phyloP scores from a whole-genome alignment of 2,329 filamentous ascomycete genomes.

The Hymenoscyphus linearis region DNA sequence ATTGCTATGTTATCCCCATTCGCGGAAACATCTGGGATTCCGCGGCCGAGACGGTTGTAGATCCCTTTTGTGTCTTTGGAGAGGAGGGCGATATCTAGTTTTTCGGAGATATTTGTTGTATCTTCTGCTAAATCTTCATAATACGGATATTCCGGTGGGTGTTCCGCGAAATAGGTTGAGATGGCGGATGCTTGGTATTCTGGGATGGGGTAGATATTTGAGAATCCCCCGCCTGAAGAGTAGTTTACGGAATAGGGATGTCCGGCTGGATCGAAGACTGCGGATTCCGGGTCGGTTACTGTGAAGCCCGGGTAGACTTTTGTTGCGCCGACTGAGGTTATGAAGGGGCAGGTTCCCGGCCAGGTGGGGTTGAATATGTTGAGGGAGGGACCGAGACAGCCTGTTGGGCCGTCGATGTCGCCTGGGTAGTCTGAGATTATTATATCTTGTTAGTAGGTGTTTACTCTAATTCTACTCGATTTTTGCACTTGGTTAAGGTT shows the following conservation, averaged over 20 bases:
- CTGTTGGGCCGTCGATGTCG: constrained; percentile 8
- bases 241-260: constrained; percentile 29
- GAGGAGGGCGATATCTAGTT: constrained; percentile 17
- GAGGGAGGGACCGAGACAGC: constrained; percentile 2
- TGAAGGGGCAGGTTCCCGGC: constrained; percentile 1
- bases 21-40: constrained; percentile 41
- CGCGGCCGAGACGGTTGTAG: constrained; percentile 21
- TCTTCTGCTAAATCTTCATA: constrained; percentile 18
- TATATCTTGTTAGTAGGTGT: neutral
- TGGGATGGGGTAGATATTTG: constrained; percentile 34
- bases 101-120: constrained; percentile 10
- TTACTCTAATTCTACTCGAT: neutral
- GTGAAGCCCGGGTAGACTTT: constrained; percentile 8
- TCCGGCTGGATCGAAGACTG: constrained; percentile 10
- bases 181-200: constrained; percentile 33
- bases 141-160: constrained; percentile 22
- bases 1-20: constrained; percentile 25
- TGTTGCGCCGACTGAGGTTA: constrained; percentile 15
- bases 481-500: neutral
- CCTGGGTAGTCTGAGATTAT: constrained; percentile 4
- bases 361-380: constrained; percentile 6
- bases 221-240: constrained; percentile 43
- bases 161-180: constrained; percentile 35
- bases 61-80: constrained; percentile 11
- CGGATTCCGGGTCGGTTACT: constrained; percentile 44